A percentile compares a stretch with the other conserved stretches of the same genome.
phyloP scores from a whole-genome alignment of 1,284 basidiomycete genomes.

The Earliella scabrosa region DNA sequence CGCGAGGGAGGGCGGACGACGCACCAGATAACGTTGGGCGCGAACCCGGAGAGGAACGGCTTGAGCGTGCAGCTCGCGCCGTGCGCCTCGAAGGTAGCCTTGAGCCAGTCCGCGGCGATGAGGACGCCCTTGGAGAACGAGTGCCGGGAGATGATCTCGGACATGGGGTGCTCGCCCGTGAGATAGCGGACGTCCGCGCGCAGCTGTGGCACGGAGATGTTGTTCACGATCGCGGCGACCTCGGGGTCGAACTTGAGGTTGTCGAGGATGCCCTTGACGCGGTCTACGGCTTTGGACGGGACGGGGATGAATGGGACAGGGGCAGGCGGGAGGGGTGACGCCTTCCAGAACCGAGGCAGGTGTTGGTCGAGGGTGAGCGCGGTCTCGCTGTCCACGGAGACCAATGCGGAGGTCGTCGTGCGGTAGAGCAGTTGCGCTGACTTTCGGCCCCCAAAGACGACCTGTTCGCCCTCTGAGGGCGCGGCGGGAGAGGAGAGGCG shows the following conservation, averaged over 20 bases:
- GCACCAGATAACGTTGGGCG: conserved; percentile 86
- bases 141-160: conserved; percentile 74
- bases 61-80: conserved; percentile 75
- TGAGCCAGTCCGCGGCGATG: conserved; percentile 79
- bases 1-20: conserved; percentile 13
- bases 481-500: conserved; percentile 23
- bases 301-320: conserved; percentile 58
- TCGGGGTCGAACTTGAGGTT: conserved; percentile 60
- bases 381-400: conserved; percentile 45
- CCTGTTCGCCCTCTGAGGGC: conserved; percentile 26
- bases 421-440: conserved; percentile 43
- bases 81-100: conserved; percentile 66
- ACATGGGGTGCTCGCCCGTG: conserved; percentile 76
- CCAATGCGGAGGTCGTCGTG: conserved; percentile 45
- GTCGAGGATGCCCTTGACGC: conserved; percentile 52
- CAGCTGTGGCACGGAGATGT: conserved; percentile 66
- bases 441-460: conserved; percentile 34
- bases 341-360: conserved; percentile 67
- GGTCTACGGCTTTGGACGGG: conserved; percentile 49
- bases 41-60: conserved; percentile 71
- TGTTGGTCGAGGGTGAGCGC: conserved; percentile 49
- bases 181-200: conserved; percentile 75
- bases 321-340: conserved; percentile 50
- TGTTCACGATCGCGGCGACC: conserved; percentile 65
- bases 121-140: conserved; percentile 75